A percentile compares a stretch with the other conserved stretches of the same genome.
Conservation (phyloP, 495 filamentous ascomycete genomes). For the Daldinia loculata region DNA sequence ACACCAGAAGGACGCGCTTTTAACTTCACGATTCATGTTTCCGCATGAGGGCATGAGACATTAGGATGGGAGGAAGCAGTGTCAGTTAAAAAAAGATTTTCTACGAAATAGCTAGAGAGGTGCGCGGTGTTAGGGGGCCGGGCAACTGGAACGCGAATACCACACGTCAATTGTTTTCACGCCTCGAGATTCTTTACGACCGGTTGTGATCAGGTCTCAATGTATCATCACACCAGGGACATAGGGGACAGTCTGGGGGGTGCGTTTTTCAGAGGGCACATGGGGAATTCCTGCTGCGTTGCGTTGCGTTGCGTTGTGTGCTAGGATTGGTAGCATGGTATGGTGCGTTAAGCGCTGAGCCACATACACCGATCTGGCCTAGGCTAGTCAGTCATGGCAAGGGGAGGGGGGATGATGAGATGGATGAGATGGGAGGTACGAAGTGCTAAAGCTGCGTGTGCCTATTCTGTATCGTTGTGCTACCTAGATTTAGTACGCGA, state of each 20-base stretch:
- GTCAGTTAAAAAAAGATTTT: constrained; percentile 17
- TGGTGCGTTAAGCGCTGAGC: constrained; percentile 9
- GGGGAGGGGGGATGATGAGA: constrained; percentile 8
- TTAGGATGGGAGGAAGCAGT: constrained; percentile 14
- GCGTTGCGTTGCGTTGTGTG: neutral
- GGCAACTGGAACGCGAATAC: constrained; percentile 22
- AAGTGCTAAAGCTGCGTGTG: constrained; percentile 11
- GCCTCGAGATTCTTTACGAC: constrained; percentile 15
- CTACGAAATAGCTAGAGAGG: constrained; percentile 12
- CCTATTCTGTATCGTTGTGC: constrained; percentile 26
- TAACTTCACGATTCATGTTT: constrained; percentile 9
- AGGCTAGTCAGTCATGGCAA: neutral
- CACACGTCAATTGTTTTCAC: constrained; percentile 18
- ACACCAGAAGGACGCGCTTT: neutral
- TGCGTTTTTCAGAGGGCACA: neutral
- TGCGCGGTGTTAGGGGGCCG: constrained; percentile 26
- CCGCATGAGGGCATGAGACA: constrained; percentile 24
- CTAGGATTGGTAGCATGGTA: constrained; percentile 1
- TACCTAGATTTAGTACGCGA: constrained; percentile 15
- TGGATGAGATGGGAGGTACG: constrained; percentile 6
- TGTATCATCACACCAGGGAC: constrained; percentile 3
- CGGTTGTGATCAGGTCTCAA: neutral
- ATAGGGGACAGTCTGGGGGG: neutral
- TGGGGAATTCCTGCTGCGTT: constrained; percentile 1
- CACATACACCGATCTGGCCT: constrained; percentile 21